A percentile compares a stretch with the other conserved stretches of the same genome.
These are phyloP conservation scores for Gnetum montanum DNA, from an alignment of 75 land plant species.

Conservation along the genomic window DNA sequence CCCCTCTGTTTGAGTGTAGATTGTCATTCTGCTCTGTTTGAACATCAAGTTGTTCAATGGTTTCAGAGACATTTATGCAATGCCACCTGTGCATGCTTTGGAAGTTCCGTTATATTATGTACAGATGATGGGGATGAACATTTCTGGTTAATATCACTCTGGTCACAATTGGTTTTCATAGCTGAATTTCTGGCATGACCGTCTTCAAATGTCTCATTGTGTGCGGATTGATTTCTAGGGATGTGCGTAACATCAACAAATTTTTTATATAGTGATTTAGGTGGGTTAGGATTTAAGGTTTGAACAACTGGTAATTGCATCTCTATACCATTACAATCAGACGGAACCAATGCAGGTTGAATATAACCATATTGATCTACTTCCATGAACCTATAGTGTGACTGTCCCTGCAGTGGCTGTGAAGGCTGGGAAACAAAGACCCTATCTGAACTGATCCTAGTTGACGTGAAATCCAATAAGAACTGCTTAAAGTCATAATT, in stretches of 20 bases:
- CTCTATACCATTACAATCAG: too few relatives aligned
- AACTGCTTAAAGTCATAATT: background rate
- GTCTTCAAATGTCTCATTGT: background rate
- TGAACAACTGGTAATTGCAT: too few relatives aligned
- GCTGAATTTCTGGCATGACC: background rate
- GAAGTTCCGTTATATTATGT: background rate
- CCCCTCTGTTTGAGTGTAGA: background rate
- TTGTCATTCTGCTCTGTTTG: constrained; percentile 1
- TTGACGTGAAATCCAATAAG: background rate
- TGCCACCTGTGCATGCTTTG: background rate
- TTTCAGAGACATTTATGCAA: background rate
- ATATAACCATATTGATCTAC: constrained; percentile 5
- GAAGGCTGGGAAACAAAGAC: background rate
- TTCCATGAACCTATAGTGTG: background rate
- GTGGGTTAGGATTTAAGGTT: too few relatives aligned
- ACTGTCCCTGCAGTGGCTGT: background rate
- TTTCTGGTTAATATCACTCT: background rate
- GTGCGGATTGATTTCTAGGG: too few relatives aligned
- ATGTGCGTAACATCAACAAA: too few relatives aligned
- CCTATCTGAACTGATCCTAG: background rate
- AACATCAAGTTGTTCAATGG: background rate
- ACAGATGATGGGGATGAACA: constrained; percentile 1
- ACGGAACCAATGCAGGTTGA: constrained; percentile 2
- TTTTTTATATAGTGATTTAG: too few relatives aligned
- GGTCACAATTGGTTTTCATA: background rate